Evolutionary conservation across 352 stramenopile species (phyloP).

Genomic region (Phytophthora sp.): DNA sequence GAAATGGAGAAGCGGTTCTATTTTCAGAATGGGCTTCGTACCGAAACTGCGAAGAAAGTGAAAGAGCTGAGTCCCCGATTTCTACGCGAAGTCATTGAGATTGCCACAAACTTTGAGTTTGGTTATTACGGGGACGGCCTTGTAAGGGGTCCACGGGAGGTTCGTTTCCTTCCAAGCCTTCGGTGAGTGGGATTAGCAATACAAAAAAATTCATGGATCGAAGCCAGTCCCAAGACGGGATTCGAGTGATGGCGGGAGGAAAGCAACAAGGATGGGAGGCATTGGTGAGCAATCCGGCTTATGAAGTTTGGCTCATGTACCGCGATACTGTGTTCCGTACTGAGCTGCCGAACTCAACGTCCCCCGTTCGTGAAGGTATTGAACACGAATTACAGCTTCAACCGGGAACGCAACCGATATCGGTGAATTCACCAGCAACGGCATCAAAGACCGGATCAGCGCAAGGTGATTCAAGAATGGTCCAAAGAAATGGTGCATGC

Average conservation of each 20-base stretch:
- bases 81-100: not conserved
- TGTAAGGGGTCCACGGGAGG: not conserved
- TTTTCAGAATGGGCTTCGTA: not conserved
- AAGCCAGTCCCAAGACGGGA: too few relatives aligned
- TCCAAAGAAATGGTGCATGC: not conserved
- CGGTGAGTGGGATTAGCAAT: too few relatives aligned
- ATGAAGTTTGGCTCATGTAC: not conserved
- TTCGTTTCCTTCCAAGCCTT: too few relatives aligned
- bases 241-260: too few relatives aligned
- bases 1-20: not conserved
- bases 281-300: not conserved
- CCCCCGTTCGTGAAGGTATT: not conserved
- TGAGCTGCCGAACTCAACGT: not conserved
- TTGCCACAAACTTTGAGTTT: conserved; percentile 3
- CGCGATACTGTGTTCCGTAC: not conserved
- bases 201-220: too few relatives aligned
- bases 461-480: not conserved
- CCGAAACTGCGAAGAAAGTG: not conserved
- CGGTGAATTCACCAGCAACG: conserved; percentile 1
- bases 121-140: not conserved
- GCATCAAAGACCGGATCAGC: conserved; percentile 3
- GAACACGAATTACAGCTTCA: not conserved
- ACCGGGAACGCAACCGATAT: not conserved
- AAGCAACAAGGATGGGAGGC: not conserved
- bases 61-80: not conserved